Conservation (phyloP, 2,329 filamentous ascomycete genomes). For the Pseudocercospora fijiensis region DNA sequence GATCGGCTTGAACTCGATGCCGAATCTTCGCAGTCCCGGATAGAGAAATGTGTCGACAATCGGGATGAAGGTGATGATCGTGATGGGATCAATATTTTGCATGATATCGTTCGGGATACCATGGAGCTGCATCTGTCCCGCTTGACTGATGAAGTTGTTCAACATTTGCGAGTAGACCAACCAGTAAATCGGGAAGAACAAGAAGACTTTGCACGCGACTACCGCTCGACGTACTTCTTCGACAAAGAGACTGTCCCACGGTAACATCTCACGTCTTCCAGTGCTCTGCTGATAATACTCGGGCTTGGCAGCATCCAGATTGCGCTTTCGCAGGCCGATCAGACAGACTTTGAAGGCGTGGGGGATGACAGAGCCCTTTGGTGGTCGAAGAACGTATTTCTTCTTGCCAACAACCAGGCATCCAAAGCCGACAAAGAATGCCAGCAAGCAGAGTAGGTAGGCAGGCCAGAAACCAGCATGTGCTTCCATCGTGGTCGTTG, state of each 20-base stretch:
- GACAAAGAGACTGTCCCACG: slow-evolving; percentile 77
- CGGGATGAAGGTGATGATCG: slow-evolving; percentile 48
- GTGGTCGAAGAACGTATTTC: slow-evolving; percentile 60
- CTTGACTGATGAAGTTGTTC: slow-evolving; percentile 50
- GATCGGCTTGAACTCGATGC: slow-evolving; percentile 48
- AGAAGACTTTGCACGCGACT: slow-evolving; percentile 66
- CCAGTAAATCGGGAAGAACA: slow-evolving; percentile 55
- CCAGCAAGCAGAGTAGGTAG: slow-evolving; percentile 59
- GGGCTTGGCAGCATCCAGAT: slow-evolving; percentile 62
- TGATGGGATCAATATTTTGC: slow-evolving; percentile 41
- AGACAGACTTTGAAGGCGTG: slow-evolving; percentile 59
- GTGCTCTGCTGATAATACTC: slow-evolving; percentile 58
- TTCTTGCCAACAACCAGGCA: slow-evolving; percentile 46
- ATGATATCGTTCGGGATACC: slow-evolving; percentile 50
- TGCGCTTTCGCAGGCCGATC: slow-evolving; percentile 48
- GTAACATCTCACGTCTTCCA: slow-evolving; percentile 66
- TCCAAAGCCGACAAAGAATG: slow-evolving; percentile 61
- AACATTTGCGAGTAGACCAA: slow-evolving; percentile 56
- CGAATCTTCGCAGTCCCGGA: slow-evolving; percentile 30
- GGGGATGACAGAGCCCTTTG: slow-evolving; percentile 68
- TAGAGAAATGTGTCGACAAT: slow-evolving; percentile 48
- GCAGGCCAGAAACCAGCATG: slow-evolving; percentile 65
- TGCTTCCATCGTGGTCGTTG: slow-evolving; percentile 60
- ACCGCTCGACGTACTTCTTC: slow-evolving; percentile 67
- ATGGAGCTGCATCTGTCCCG: slow-evolving; percentile 44